A percentile compares a stretch with the other conserved stretches of the same genome.
Conservation (phyloP, 176 grass and related monocot species). For the Aegilops umbellulata region DNA sequence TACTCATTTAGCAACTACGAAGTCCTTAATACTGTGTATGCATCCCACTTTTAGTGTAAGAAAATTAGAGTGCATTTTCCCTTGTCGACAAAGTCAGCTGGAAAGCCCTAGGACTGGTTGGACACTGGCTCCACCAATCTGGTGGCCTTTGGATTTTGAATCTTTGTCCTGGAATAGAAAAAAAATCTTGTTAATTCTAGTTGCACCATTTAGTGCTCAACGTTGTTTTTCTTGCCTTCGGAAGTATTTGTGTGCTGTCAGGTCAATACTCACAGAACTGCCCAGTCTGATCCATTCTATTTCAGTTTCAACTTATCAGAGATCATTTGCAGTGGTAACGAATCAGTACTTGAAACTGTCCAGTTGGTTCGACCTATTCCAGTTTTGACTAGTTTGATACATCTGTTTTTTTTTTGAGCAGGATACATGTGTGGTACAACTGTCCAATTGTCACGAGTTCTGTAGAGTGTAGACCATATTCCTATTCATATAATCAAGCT, state of each 20-base stretch:
- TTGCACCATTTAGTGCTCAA: slow-evolving; percentile 2
- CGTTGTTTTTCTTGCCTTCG: not conserved
- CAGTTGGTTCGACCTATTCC: too few relatives aligned
- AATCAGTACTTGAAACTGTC: too few relatives aligned
- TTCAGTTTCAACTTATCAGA: not conserved
- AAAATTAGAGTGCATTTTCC: too few relatives aligned
- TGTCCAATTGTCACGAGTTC: not conserved
- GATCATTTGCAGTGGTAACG: too few relatives aligned
- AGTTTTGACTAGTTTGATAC: too few relatives aligned
- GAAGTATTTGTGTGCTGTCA: too few relatives aligned
- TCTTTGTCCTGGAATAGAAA: not conserved
- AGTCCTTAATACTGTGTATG: not conserved
- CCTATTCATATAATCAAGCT: slow-evolving; percentile 3
- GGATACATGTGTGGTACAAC: not conserved
- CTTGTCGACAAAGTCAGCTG: too few relatives aligned
- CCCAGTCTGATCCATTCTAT: not conserved
- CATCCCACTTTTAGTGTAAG: not conserved
- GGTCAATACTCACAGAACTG: not conserved
- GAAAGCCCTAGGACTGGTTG: not conserved
- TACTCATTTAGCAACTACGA: not conserved
- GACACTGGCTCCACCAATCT: not conserved
- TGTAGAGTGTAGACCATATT: not conserved
- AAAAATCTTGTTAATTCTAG: not conserved
- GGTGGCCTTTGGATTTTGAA: not conserved
- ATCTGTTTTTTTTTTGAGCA: too few relatives aligned